Evolutionary conservation across 116 monocot species (phyloP), one percentile per base, ranked within the genome.

Genomic region (Posidonia oceanica): DNA sequence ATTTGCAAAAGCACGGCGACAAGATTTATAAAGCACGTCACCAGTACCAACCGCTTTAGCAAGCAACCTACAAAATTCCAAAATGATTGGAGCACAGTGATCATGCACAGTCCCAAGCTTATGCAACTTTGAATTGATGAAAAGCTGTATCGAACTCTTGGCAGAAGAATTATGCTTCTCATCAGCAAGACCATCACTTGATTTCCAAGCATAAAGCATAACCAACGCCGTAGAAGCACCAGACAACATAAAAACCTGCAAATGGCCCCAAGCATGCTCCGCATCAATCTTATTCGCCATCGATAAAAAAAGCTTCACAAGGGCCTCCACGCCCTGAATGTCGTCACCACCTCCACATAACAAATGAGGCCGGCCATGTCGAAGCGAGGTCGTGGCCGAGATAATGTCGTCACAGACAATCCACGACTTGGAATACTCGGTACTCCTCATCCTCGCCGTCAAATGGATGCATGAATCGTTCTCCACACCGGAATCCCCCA

Each of bases 61-160:
- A 1, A 95, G 73, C 66, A 91, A 61, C 59, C 78, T 72, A 59
- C 88, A 88, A 54, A 95, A 88, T 55, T 88, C 86, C 13, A 91
- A 67, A 58, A 91, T 15, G 11, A 95, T 82, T 4, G 75, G 69
- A 1, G 63, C 52, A 20, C 75, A 79, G 18, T 64, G 73, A 17
- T 75, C 0, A 72, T 44, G 36, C 39, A 59, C 18, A 72, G 69
- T 0, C 71, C 71, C 13, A 80, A 18, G 38, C 48, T 78, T 68
- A 4, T 69, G 18, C 29, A 29, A 29, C 15, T 71, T 53, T 3
- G 55, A 16, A 7, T 52, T 54, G 14, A 88, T 67, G 29, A 94
- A 88, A 8, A 71, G 17, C 18, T 69, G 69, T 36, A 94, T 81
- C 29, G 77, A 61, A 3, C 65, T 51, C 22, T 84, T 77, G 0